These are phyloP conservation scores for Xerocomellus intermedius DNA, from an alignment of 768 basidiomycete genomes.

Conservation along the genomic window DNA sequence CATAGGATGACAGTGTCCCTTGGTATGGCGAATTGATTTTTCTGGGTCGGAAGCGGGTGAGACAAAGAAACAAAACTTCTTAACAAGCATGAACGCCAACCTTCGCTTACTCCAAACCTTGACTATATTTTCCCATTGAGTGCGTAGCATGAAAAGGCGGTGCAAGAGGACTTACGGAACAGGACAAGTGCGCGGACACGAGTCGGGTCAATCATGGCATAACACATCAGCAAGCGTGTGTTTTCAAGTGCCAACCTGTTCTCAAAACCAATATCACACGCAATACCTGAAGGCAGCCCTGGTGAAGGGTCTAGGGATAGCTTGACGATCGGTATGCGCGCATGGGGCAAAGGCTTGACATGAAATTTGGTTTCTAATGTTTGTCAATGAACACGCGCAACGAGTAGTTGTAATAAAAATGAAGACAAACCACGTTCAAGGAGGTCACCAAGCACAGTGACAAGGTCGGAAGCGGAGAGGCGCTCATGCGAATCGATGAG, in stretches of 20 bases:
- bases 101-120: constrained; percentile 99
- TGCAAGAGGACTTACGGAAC: constrained; percentile 73
- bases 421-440: constrained; percentile 79
- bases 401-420: neutral
- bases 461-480: constrained; percentile 82
- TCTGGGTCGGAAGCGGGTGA: constrained; percentile 38
- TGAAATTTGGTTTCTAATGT: constrained; percentile 86
- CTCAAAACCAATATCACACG: constrained; percentile 98
- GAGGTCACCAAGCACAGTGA: constrained; percentile 89
- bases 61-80: neutral
- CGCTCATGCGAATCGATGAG: constrained; percentile 86
- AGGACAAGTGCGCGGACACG: constrained; percentile 92
- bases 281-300: constrained; percentile 80
- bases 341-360: constrained; percentile 94
- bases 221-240: constrained; percentile 92
- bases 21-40: constrained; percentile 99
- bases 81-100: constrained; percentile 35
- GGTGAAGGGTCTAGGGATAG: constrained; percentile 86
- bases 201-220: constrained; percentile 94
- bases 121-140: constrained; percentile 48
- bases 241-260: constrained; percentile 97
- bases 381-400: constrained; percentile 12
- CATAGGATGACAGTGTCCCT: constrained; percentile 95
- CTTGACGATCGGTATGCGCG: constrained; percentile 98
- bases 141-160: constrained; percentile 1